Base-by-base conservation (phyloP, 2,329 filamentous ascomycete species). In the Exophiala spinifera region DNA sequence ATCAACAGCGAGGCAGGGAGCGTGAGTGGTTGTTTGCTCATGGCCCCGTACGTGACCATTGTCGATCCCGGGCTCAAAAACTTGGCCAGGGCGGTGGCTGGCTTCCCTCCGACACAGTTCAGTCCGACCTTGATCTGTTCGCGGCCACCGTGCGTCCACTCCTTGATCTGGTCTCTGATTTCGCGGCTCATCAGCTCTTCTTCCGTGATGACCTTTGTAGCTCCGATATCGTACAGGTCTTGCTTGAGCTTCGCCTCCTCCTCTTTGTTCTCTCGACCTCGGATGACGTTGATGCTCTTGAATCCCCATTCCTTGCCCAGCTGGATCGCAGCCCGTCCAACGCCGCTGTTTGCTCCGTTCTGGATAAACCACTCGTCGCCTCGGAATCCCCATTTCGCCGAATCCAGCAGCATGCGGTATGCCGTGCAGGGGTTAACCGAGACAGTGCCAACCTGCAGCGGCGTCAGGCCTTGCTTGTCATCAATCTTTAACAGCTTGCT, bases 311-410 rank as follows among this genome's bases (percentile, higher is more conserved):
- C 79, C 64, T 76, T 79, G 1, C 83, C 92, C 1, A 99, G 77
- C 74, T 99, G 94, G 61, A 97, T 94, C 10, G 90, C 92, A 2
- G 91, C 88, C 36, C 94, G 79, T 1, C 94, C 94, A 14, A 99
- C 94, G 10, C 91, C 94, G 39, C 85, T 90, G 72, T 99, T 99
- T 36, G 92, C 94, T 6, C 92, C 94, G 69, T 99, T 99, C 73
- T 99, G 94, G 44, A 99, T 85, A 68, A 96, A 89, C 91, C 92
- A 99, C 53, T 95, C 87, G 51, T 91, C 88, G n/a, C 84, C 81
- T 51, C 79, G 68, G 66, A 86, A 72, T 3, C 76, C 68, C 63
- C 78, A 76, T 20, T 72, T 76, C 53, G 76, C 77, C 46, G 92
- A 96, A 68, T 92, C 88, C 53, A 85, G 84, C 55, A 99, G 80